Base-by-base conservation (phyloP, 2,329 filamentous ascomycete genomes). In the Drechslerella dactyloides region DNA sequence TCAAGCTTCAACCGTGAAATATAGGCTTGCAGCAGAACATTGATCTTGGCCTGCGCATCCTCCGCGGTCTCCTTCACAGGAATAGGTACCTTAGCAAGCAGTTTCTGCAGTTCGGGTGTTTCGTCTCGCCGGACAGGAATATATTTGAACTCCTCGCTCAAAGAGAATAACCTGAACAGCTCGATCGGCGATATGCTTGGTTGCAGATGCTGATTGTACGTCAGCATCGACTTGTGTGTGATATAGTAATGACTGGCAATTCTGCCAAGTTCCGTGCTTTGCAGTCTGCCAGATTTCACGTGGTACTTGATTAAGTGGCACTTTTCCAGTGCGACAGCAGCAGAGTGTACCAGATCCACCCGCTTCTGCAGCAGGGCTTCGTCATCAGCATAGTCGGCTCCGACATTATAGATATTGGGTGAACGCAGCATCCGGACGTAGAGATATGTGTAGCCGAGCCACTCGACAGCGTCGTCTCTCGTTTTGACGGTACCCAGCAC, bases 211-310 rank as follows among this genome's bases (percentile, higher is more conserved):
- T 90, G 90, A 79, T 96, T 96, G 82, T 99, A 99, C 0, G 91
- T 97, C 75, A 93, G 85, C 94, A 99, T 99, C 13, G 93, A 97
- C 75, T 87, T 91, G 80, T 96, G 88, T 0, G 92, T 94, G 78
- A 99, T 97, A 82, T 99, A 99, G 83, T 99, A 99, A 80, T 99
- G 94, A 13, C 93, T 97, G 4, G 96, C 90, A 75, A 99, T 96
- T 46, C 94, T 89, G 58, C 96, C 94, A 61, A 99, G 87, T 79
- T 99, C 94, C 0, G 94, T 99, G 2, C 90, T 86, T 80, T 96
- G 92, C 33, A 99, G 81, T 77, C 88, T 90, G 24, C 96, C 94
- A 0, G 89, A 88, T 80, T 94, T 94, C 80, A 96, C 94, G 77
- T 99, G 94, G 78, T 99, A 99, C 78, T 96, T 97, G 80, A 96